A percentile compares a stretch with the other conserved stretches of the same genome.
phyloP scores from a whole-genome alignment of 768 basidiomycete genomes.

The Kwoniella sp. region DNA sequence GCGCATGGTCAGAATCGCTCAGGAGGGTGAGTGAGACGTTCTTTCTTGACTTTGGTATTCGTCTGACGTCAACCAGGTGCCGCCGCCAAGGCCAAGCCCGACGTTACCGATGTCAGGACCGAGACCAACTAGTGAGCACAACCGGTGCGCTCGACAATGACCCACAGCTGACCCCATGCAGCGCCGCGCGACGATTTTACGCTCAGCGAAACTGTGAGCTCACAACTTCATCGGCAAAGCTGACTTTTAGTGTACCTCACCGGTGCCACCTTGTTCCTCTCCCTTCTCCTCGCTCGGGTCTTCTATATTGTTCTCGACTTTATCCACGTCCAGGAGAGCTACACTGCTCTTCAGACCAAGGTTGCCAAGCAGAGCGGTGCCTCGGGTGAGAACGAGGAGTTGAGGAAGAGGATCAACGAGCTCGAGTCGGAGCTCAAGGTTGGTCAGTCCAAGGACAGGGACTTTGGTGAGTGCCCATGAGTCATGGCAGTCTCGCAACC shows the following conservation, averaged over 20 bases:
- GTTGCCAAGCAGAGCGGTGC: slow-evolving; percentile 37
- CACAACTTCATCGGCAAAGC: not conserved
- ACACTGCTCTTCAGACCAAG: slow-evolving; percentile 67
- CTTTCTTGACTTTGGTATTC: too few species aligned
- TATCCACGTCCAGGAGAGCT: slow-evolving; percentile 82
- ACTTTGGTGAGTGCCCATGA: slow-evolving; percentile 58
- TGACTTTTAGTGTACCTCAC: slow-evolving; percentile 64
- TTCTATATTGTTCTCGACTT: slow-evolving; percentile 90
- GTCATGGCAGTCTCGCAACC: not conserved
- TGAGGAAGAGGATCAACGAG: slow-evolving; percentile 60
- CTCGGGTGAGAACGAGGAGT: slow-evolving; percentile 50
- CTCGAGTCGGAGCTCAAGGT: slow-evolving; percentile 66
- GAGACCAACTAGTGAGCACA: slow-evolving; percentile 63
- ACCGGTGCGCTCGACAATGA: not conserved
- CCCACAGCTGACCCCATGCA: slow-evolving; percentile 1
- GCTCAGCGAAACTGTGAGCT: slow-evolving; percentile 41
- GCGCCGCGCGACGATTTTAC: slow-evolving; percentile 90
- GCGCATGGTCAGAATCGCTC: slow-evolving; percentile 67
- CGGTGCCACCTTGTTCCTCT: slow-evolving; percentile 76
- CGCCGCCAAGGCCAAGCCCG: slow-evolving; percentile 58
- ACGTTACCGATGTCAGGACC: slow-evolving; percentile 61
- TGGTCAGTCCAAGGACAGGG: slow-evolving; percentile 60
- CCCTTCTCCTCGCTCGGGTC: slow-evolving; percentile 84
- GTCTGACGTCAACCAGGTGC: too few species aligned
- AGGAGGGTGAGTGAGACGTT: slow-evolving; percentile 48